Conservation (phyloP, 768 basidiomycete genomes). For the Kwoniella heveanensis region DNA sequence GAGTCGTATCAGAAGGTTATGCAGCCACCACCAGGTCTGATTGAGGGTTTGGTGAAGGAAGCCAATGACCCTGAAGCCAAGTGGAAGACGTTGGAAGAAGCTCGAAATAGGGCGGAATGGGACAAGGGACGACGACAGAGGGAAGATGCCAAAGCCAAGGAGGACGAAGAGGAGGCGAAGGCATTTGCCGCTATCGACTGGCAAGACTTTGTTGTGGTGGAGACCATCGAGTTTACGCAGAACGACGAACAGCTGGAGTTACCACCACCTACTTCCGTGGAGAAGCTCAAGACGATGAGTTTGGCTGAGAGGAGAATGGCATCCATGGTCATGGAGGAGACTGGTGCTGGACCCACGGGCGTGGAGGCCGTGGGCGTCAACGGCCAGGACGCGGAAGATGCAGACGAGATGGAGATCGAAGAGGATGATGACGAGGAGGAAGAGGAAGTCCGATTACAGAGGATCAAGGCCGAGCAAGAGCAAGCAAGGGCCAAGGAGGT, state of each 20-base stretch:
- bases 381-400: slow-evolving; percentile 42
- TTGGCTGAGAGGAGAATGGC: slow-evolving; percentile 97
- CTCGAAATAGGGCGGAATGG: slow-evolving; percentile 81
- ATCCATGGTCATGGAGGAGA: slow-evolving; percentile 98
- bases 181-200: slow-evolving; percentile 98
- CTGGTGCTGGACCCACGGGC: slow-evolving; percentile 76
- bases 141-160: slow-evolving; percentile 82
- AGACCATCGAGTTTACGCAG: slow-evolving; percentile 80
- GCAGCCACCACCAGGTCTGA: slow-evolving; percentile 73
- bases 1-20: slow-evolving; percentile 93
- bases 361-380: slow-evolving; percentile 58
- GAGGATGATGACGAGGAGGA: slow-evolving; percentile 73
- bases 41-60: slow-evolving; percentile 68
- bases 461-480: slow-evolving; percentile 62
- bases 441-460: slow-evolving; percentile 62
- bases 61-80: slow-evolving; percentile 68
- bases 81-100: slow-evolving; percentile 77
- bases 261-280: slow-evolving; percentile 93
- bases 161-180: slow-evolving; percentile 88
- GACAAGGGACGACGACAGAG: slow-evolving; percentile 79
- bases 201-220: slow-evolving; percentile 98
- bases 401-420: slow-evolving; percentile 68
- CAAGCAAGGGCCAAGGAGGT: slow-evolving; percentile 77
- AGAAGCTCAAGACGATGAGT: slow-evolving; percentile 94
- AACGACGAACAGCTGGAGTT: slow-evolving; percentile 79